Percentiles rank a stretch among this genome's conserved stretches.
Conservation (phyloP, 2,329 filamentous ascomycete genomes). For the Pyrenochaeta sp. region DNA sequence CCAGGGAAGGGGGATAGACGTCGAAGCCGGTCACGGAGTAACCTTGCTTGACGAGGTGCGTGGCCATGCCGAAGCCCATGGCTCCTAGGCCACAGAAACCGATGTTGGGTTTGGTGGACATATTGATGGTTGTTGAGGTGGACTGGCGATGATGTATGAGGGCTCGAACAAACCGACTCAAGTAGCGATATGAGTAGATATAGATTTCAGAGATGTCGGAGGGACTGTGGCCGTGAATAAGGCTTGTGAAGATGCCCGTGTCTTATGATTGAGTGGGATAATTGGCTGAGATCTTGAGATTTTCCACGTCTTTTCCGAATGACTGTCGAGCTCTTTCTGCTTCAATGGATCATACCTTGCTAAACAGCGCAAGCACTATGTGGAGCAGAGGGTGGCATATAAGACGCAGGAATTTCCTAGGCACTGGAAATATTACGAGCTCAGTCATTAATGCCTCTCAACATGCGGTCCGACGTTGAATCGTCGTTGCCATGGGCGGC, state of each 20-base stretch:
- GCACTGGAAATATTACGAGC: background rate
- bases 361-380: no score
- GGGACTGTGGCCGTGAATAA: no score
- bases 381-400: background rate
- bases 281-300: no score
- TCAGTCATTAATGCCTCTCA: background rate
- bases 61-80: constrained; percentile 86
- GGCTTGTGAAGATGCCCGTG: no score
- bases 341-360: no score
- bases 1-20: constrained; percentile 71
- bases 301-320: no score
- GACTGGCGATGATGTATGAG: background rate
- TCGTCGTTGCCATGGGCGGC: constrained; percentile 16
- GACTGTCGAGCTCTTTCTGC: no score
- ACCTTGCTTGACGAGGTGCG: constrained; percentile 72
- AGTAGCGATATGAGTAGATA: background rate
- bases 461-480: constrained; percentile 12
- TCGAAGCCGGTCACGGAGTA: constrained; percentile 76
- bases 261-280: no score
- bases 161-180: background rate
- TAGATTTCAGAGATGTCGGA: no score
- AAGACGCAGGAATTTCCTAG: background rate
- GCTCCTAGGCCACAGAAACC: constrained; percentile 80
- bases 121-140: constrained; percentile 12
- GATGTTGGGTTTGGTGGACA: constrained; percentile 58